Conservation (phyloP, 2,329 filamentous ascomycete species). For the Ophiostoma populinum region DNA sequence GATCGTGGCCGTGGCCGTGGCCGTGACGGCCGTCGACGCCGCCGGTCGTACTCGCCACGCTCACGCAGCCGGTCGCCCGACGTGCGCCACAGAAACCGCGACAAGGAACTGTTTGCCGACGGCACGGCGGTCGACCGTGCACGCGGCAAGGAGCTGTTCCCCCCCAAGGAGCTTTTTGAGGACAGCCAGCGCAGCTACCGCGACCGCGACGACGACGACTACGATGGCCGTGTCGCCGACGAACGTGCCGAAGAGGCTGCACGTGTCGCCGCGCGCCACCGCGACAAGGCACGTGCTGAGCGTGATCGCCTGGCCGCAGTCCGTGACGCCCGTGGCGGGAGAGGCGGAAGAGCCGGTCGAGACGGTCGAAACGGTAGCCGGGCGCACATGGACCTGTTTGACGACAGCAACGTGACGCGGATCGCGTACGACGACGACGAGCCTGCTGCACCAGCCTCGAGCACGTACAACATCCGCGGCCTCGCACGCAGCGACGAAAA, state of each 20-base stretch:
- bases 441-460: constrained; percentile 10
- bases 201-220: constrained; percentile 16
- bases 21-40: constrained; percentile 9
- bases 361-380: no score
- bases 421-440: not conserved
- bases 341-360: no score
- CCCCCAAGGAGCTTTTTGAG: constrained; percentile 2
- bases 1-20: no score
- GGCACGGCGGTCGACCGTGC: constrained; percentile 9
- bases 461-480: constrained; percentile 40
- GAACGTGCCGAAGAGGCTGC: constrained; percentile 9
- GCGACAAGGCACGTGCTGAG: constrained; percentile 26
- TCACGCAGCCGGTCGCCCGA: constrained; percentile 3
- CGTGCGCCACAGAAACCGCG: constrained; percentile 23
- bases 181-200: not conserved
- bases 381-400: constrained; percentile 20
- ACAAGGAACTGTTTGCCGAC: constrained; percentile 47
- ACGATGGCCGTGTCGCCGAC: constrained; percentile 15
- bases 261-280: constrained; percentile 19
- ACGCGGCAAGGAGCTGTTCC: constrained; percentile 8
- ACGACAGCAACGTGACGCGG: constrained; percentile 13
- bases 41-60: not conserved
- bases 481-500: constrained; percentile 26
- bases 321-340: constrained; percentile 22
- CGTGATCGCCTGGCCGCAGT: constrained; percentile 24